Evolutionary conservation across 345 rosid genomes (phyloP), one percentile per base, ranked within the genome.

Genomic region (Eucalyptus marginata): DNA sequence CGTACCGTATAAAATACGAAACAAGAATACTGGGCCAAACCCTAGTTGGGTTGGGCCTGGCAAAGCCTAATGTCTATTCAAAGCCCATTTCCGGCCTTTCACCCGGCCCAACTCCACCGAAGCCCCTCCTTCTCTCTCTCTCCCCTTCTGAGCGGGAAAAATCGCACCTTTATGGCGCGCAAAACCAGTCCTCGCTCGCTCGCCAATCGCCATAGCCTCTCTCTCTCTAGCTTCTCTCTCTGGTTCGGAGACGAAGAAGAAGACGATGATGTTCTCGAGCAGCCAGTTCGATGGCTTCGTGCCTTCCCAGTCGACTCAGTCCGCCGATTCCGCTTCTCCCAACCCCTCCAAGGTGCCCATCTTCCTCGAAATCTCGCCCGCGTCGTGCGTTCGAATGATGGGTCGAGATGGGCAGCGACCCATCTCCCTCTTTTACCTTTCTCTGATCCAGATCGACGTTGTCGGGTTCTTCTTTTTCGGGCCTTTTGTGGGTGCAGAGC

Each of bases 201-300:
- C 62, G 3, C 62, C 62, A 4, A 56, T 56, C 29, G 62, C 47
- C 47, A 20, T 20, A 10, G 7, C 83, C 47, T 7, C 83, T 76
- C 15, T 18, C 15, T 20, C 59, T 54, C 58, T 54, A 56, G 62
- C 13, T 56, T 59, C 68, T 62, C 68, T 62, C 47, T 76, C 9
- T 36, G 47, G 47, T 76, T 40, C 27, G 13, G 83, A 20, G 83
- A 40, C 47, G 47, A 76, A 36, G 83, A 76, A 36, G 83, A 3
- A 76, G 62, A 24, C 27, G 62, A 86, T 43, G 89, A 97, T 97
- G 99, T 96, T 93, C 88, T 93, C 96, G 52, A 92, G 92, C 93
- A 94, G 95, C 93, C 98, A 95, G 87, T 93, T 95, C 90, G 99
- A 96, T 47, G 88, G 93, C 54, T 84, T 94, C 88, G 95, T 94